Base-by-base conservation (phyloP, 257 asterid genomes). In the Fraxinus quadrangulata region DNA sequence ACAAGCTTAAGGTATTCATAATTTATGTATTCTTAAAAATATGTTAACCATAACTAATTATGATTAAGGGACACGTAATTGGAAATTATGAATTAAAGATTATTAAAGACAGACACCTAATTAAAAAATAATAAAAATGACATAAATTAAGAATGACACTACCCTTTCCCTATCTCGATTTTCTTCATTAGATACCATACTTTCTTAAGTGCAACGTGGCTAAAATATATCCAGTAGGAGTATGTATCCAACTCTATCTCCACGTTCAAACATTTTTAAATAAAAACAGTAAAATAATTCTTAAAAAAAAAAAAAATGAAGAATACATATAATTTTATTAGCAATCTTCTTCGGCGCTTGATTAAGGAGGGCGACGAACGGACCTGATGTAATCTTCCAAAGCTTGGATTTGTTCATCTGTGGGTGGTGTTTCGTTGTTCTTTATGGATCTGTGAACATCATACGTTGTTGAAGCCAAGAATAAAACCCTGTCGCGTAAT, bases 371-470 rank as follows among this genome's bases (percentile, higher is more conserved):
- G 12, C 88, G 92, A 74, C 90, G 90, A 76, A 33, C 30, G 16
- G 92, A 78, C 72, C 78, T 75, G 31, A 90, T 70, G 75, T 90
- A 85, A n/a, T 88, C 83, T 61, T 90, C 79, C 2, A 88, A 76
- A 24, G 88, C 91, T 81, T 83, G 81, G 34, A 90, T 79, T 70
- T 88, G 91, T 70, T 87, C 82, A 47, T 63, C 24, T 0, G 92
- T 81, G 1, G 92, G 90, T 12, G 95, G 95, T 3, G 51, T 78
- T 1, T 84, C 81, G 56, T 90, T 90, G 82, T 84, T 88, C 80
- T 83, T 87, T 51, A 90, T 90, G 76, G 95, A 90, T 88, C 95
- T 85, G 74, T 90, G 90, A 1, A 88, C 88, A 74, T 90, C 92
- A 81, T 90, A 88, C 63, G 88, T 87, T 54, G 93, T 88, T 26